phyloP scores from a whole-genome alignment of 2,329 filamentous ascomycete species.

The Fusarium pseudograminearum region DNA sequence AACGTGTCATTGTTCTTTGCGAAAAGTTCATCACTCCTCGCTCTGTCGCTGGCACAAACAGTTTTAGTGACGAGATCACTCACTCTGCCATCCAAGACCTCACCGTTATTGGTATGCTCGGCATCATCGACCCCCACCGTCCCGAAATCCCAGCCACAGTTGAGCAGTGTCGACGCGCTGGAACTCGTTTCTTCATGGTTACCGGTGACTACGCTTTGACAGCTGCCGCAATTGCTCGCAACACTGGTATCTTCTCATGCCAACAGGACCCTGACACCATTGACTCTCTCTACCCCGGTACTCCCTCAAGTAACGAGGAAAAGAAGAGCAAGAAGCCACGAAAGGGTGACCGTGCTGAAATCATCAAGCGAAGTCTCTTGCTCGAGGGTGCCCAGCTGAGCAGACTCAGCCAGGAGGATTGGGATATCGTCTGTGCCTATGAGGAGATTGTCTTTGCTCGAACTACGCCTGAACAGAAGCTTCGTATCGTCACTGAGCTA shows the following conservation, averaged over 20 bases:
- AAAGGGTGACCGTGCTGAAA: slow-evolving; percentile 26
- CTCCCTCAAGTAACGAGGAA: slow-evolving; percentile 5
- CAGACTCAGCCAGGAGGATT: slow-evolving; percentile 62
- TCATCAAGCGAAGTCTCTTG: slow-evolving; percentile 45
- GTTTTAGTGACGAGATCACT: slow-evolving; percentile 63
- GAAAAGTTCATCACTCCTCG: slow-evolving; percentile 52
- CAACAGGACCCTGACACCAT: slow-evolving; percentile 58
- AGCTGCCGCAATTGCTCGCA: slow-evolving; percentile 73
- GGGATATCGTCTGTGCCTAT: slow-evolving; percentile 62
- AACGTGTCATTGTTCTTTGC: slow-evolving; percentile 59
- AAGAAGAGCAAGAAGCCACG: slow-evolving; percentile 25
- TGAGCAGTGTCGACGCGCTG: slow-evolving; percentile 57
- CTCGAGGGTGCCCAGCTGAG: slow-evolving; percentile 70
- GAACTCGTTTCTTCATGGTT: slow-evolving; percentile 62
- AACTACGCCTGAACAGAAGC: slow-evolving; percentile 77
- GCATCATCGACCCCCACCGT: slow-evolving; percentile 61
- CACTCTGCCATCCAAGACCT: slow-evolving; percentile 56
- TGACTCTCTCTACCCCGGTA: slow-evolving; percentile 31
- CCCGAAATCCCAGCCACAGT: slow-evolving; percentile 58
- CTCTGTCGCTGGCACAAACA: slow-evolving; percentile 55
- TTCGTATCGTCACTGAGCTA: slow-evolving; percentile 77
- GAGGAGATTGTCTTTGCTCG: slow-evolving; percentile 75
- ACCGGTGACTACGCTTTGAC: slow-evolving; percentile 65
- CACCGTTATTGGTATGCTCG: slow-evolving; percentile 64
- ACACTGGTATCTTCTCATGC: slow-evolving; percentile 71